Evolutionary conservation across 208 protist species (phyloP), one percentile per base, ranked within the genome.

Genomic region (Crithidia sp.): DNA sequence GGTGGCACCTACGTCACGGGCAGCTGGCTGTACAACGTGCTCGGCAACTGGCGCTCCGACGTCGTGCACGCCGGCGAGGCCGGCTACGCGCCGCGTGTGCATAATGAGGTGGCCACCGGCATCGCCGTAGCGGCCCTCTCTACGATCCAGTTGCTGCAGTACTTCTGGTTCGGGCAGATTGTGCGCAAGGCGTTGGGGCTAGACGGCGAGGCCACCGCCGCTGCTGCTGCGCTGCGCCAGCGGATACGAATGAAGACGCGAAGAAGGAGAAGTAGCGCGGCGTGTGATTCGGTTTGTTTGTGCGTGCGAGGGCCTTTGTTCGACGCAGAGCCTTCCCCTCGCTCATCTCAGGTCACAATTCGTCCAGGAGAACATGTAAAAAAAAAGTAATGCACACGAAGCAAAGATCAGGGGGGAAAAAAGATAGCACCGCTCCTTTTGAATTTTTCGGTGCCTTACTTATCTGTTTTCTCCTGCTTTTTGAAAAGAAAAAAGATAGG

Each of bases 161-260:
- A 96, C 75, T 70, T 90, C 19, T 96, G 91, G 89, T 91, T 94
- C 64, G 70, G 62, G 7, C 86, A 89, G 53, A 89, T 96, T 56
- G 68, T 94, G 58, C 90, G 85, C 74, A 67, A 67, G 12, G 82
- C 74, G 4, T 16, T 84, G 37, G 73, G 58, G 16, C 57, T 77
- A 0, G 41, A 64, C 44, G 8, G 36, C 37, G n/a, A 44, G 19
- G 47, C 67, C 57, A 36, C n/a, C 44, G 28, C 28, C 28, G 28
- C 28, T 28, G 28, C 28, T 28, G 28, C 28, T n/a, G n/a, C 28
- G 65, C 17, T 49, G 81, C 60, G 53, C 5, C 49, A 36, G 52
- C 44, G 40, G 39, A 9, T 47, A 19, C 17, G 19, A 50, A 16
- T 1, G 74, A 61, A 6, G 43, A 62, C 28, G 40, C 7, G 12